Evolutionary conservation across 371 early-diverging fungal genomes (phyloP).

Genomic region (Batkoa obscura): DNA sequence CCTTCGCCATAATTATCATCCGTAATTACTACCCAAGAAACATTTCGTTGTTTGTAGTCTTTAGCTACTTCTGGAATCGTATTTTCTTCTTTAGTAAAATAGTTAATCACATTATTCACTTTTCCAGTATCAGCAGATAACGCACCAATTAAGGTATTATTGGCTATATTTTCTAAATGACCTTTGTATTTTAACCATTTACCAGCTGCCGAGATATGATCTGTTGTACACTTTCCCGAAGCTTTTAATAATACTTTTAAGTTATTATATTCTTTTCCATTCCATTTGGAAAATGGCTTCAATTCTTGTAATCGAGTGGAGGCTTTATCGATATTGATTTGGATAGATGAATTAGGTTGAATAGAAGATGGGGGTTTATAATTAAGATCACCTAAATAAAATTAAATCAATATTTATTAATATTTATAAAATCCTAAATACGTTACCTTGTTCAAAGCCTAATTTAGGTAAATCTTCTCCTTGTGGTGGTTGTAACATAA

Average conservation of each 20-base stretch:
- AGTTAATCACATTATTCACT: slow-evolving; percentile 57
- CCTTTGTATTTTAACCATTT: slow-evolving; percentile 95
- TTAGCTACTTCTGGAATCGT: slow-evolving; percentile 79
- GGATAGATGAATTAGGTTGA: slow-evolving; percentile 26
- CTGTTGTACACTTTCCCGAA: slow-evolving; percentile 94
- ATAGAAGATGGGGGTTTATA: slow-evolving; percentile 35
- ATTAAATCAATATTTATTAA: not conserved
- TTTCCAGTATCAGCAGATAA: slow-evolving; percentile 61
- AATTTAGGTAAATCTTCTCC: slow-evolving; percentile 70
- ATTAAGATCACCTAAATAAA: slow-evolving; percentile 16
- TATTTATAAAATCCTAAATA: slow-evolving; percentile 3
- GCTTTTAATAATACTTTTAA: slow-evolving; percentile 73
- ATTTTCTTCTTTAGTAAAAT: slow-evolving; percentile 42
- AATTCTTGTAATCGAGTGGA: slow-evolving; percentile 78
- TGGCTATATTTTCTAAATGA: slow-evolving; percentile 58
- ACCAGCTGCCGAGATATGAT: slow-evolving; percentile 76
- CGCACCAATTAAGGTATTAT: slow-evolving; percentile 89
- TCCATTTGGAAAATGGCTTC: slow-evolving; percentile 58
- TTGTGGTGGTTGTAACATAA: slow-evolving; percentile 61
- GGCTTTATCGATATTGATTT: slow-evolving; percentile 43
- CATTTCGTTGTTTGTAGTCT: slow-evolving; percentile 52
- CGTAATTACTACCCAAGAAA: slow-evolving; percentile 81
- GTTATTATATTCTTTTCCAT: slow-evolving; percentile 56
- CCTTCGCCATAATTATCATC: slow-evolving; percentile 97
- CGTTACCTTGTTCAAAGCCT: slow-evolving; percentile 66